phyloP scores from a whole-genome alignment of 1,139 yeast species.

The Geotrichum reessii region DNA sequence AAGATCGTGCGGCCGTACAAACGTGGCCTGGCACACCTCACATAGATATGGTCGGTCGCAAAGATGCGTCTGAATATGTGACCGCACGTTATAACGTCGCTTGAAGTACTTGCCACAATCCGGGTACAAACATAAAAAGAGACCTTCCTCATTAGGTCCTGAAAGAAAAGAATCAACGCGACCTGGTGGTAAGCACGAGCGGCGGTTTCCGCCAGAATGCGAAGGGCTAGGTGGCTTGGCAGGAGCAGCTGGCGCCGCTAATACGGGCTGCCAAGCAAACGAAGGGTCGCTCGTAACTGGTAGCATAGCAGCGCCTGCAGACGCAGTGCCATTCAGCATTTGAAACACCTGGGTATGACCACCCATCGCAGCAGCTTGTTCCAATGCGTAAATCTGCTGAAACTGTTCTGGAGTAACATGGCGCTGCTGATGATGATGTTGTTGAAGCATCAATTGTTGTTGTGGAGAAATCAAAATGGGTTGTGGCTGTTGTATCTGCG shows the following conservation, averaged over 20 bases:
- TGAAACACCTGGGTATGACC: slow-evolving; percentile 17
- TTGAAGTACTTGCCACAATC: slow-evolving; percentile 81
- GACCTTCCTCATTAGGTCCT: slow-evolving; percentile 65
- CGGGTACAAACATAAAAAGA: slow-evolving; percentile 68
- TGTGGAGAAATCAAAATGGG: slow-evolving; percentile 15
- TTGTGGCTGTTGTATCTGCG: neutral
- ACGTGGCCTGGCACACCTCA: slow-evolving; percentile 53
- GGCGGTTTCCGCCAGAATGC: slow-evolving; percentile 28
- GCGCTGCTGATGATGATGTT: slow-evolving; percentile 16
- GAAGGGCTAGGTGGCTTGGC: slow-evolving; percentile 29
- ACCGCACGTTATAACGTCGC: slow-evolving; percentile 87
- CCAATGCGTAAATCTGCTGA: slow-evolving; percentile 18
- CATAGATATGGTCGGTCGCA: slow-evolving; percentile 84
- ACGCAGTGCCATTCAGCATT: slow-evolving; percentile 14
- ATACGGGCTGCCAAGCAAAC: slow-evolving; percentile 37
- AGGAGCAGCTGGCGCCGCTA: slow-evolving; percentile 34
- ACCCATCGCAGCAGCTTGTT: slow-evolving; percentile 17
- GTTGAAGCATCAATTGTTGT: slow-evolving; percentile 15
- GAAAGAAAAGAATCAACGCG: slow-evolving; percentile 76
- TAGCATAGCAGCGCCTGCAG: neutral
- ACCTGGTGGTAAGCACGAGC: slow-evolving; percentile 81
- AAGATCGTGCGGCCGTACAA: slow-evolving; percentile 88
- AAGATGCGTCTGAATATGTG: slow-evolving; percentile 94
- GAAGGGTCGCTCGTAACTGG: slow-evolving; percentile 5
- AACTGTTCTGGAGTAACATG: slow-evolving; percentile 17